Evolutionary conservation across 345 rosid species (phyloP).

Genomic region (Populus pruinosa): DNA sequence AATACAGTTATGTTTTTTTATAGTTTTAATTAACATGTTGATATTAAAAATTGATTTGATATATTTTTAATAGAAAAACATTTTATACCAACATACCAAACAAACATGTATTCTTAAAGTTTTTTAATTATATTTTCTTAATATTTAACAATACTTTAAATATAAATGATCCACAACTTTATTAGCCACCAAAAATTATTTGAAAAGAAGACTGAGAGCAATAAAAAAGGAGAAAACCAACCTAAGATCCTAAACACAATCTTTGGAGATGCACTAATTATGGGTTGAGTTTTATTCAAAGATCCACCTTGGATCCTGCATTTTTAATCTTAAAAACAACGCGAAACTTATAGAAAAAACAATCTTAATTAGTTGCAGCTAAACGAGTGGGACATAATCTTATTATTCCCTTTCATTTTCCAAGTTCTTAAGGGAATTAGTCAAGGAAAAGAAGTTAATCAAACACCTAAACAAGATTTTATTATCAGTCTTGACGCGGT

Average conservation of each 20-base stretch:
- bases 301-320: neutral
- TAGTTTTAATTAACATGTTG: no score
- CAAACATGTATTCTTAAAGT: no score
- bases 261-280: neutral
- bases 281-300: neutral
- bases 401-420: neutral
- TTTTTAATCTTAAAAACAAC: neutral
- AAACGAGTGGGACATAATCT: neutral
- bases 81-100: no score
- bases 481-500: slow-evolving; percentile 34
- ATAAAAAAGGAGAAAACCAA: neutral
- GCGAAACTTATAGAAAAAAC: neutral
- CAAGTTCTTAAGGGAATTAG: neutral
- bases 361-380: neutral
- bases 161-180: no score
- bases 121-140: no score
- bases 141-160: no score
- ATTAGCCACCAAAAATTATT: no score
- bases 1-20: no score
- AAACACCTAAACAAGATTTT: neutral
- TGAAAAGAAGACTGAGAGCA: neutral
- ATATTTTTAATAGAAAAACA: no score
- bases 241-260: neutral
- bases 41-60: no score
- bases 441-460: neutral